phyloP scores from a whole-genome alignment of 768 basidiomycete species.

The Mycena olivaceomarginata region DNA sequence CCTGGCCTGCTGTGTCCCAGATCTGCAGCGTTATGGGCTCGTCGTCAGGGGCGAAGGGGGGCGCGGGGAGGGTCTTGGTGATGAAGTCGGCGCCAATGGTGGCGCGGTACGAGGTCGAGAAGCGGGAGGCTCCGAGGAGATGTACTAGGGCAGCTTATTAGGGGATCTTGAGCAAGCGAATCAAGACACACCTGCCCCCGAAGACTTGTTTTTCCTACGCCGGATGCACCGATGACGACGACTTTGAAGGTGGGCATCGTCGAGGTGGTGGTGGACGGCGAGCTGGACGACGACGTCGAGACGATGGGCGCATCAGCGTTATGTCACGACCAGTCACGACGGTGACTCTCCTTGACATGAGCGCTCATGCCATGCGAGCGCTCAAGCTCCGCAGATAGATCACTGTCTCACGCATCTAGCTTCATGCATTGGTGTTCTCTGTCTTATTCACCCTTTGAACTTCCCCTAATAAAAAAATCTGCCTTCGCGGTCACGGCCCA shows the following conservation, averaged over 20 bases:
- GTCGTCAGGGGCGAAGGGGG: conserved; percentile 53
- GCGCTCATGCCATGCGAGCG: too few species aligned
- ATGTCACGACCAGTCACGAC: too few species aligned
- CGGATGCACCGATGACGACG: conserved; percentile 87
- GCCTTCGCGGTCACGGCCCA: too few species aligned
- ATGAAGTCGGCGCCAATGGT: conserved; percentile 96
- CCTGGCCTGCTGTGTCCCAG: conserved; percentile 89
- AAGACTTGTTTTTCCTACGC: conserved; percentile 91
- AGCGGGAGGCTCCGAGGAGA: conserved; percentile 84
- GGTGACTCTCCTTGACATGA: too few species aligned
- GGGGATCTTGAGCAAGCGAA: neutral
- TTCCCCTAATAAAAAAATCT: too few species aligned
- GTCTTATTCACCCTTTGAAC: too few species aligned
- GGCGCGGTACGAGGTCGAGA: conserved; percentile 86
- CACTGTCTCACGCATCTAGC: too few species aligned
- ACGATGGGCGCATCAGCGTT: conserved; percentile 19
- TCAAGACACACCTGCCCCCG: conserved; percentile 76
- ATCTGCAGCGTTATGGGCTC: conserved; percentile 71
- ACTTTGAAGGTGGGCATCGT: conserved; percentile 86
- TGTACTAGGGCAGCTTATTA: conserved; percentile 68
- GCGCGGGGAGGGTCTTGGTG: conserved; percentile 80
- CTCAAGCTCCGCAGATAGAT: too few species aligned
- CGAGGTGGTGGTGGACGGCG: neutral
- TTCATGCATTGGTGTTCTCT: too few species aligned
- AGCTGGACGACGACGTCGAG: conserved; percentile 18